These are phyloP conservation scores for Irineochytrium annulatum DNA, from an alignment of 192 early-diverging fungal species.

Conservation along the genomic window DNA sequence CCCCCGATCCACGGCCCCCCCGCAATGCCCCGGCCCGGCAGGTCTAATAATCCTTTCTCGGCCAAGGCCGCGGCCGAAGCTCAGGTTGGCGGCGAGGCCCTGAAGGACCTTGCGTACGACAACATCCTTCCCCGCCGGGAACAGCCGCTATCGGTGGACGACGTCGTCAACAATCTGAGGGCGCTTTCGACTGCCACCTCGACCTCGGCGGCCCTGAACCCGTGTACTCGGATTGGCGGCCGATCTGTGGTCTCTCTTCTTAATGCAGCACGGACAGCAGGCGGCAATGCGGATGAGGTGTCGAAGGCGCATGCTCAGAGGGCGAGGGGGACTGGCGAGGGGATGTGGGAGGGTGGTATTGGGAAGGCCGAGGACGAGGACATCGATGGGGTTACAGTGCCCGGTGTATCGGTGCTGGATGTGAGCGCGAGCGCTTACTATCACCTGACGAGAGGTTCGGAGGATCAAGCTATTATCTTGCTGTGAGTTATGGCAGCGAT, in stretches of 20 bases:
- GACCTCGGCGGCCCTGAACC: not conserved
- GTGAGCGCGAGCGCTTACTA: conserved; percentile 79
- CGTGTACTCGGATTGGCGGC: not conserved
- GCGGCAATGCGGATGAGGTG: conserved; percentile 50
- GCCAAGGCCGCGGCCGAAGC: conserved; percentile 18
- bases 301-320: conserved; percentile 65
- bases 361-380: conserved; percentile 1
- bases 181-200: not conserved
- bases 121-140: conserved; percentile 2
- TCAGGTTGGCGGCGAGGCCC: conserved; percentile 3
- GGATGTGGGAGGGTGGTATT: conserved; percentile 1
- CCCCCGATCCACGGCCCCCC: too few species aligned
- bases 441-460: conserved; percentile 80
- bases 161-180: conserved; percentile 14
- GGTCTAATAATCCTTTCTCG: conserved; percentile 37
- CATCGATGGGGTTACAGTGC: conserved; percentile 34
- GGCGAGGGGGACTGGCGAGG: not conserved
- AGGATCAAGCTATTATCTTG: conserved; percentile 87
- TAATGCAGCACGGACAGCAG: conserved; percentile 40
- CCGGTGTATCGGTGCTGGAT: conserved; percentile 77
- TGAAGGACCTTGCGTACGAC: conserved; percentile 5
- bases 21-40: conserved; percentile 31
- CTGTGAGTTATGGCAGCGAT: conserved; percentile 52
- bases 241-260: conserved; percentile 38
- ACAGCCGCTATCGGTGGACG: not conserved